These are phyloP conservation scores for Cenchrus americanus DNA, from an alignment of 176 grass and related monocot genomes.

Conservation along the genomic window DNA sequence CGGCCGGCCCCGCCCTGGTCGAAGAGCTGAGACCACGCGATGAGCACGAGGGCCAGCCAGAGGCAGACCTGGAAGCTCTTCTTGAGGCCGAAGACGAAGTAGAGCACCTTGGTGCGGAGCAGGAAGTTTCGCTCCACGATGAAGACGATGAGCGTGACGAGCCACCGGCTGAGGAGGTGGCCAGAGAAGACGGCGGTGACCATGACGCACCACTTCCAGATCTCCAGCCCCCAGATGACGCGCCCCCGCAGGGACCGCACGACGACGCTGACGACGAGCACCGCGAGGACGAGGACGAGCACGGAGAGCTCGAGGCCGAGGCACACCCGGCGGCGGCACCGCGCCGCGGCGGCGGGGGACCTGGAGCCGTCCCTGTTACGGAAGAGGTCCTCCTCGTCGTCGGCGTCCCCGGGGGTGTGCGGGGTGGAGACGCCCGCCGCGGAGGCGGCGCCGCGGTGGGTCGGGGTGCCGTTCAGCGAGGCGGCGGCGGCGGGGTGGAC, in stretches of 20 bases:
- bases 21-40: constrained; percentile 83
- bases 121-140: constrained; percentile 93
- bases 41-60: constrained; percentile 73
- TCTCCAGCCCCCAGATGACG: constrained; percentile 67
- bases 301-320: constrained; percentile 50
- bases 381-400: constrained; percentile 79
- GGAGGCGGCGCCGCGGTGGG: constrained; percentile 30
- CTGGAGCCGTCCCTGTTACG: constrained; percentile 44
- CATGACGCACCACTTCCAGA: constrained; percentile 98
- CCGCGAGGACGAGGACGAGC: constrained; percentile 68
- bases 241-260: constrained; percentile 42
- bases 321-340: constrained; percentile 52
- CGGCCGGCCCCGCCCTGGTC: constrained; percentile 39
- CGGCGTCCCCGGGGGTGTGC: constrained; percentile 58
- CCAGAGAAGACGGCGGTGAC: constrained; percentile 79
- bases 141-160: constrained; percentile 67
- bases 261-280: constrained; percentile 71
- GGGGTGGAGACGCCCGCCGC: constrained; percentile 50
- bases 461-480: constrained; percentile 14
- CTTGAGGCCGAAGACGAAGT: constrained; percentile 93
- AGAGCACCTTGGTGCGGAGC: constrained; percentile 88
- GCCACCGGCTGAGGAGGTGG: constrained; percentile 72
- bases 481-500: neutral
- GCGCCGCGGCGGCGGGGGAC: neutral
- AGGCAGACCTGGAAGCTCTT: constrained; percentile 72